Base-by-base conservation (phyloP, 225 moss, liverwort and hornwort genomes). In the Straminergon stramineum region DNA sequence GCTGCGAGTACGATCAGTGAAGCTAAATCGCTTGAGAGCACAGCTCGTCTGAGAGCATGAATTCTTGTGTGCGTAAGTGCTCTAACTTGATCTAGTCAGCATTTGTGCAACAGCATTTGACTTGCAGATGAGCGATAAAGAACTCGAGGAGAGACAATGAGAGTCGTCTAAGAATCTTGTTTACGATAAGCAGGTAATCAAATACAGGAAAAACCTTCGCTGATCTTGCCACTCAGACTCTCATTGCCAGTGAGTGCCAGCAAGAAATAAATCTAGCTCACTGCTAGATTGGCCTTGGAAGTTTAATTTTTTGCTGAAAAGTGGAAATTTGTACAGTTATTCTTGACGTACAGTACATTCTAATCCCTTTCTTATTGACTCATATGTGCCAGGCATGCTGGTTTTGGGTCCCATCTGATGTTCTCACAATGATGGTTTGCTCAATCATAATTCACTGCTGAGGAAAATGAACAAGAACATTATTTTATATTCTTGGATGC, bases 361-460 rank as follows among this genome's bases (percentile, higher is more conserved):
- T 48, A 39, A 88, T 71, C 85, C 48, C 64, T 31, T 85, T 81
- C 75, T 84, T 68, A 61, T 75, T 71, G 51, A 71, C 79, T 89
- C 53, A 51, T 71, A 39, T 89, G 74, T 87, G 91, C 85, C 90
- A 85, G 88, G 76, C 85, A 68, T 58, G 84, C 84, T 84, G 79
- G 62, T 84, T 84, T 84, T 52, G 87, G 66, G 90, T 87, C 89
- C 90, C 87, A 89, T 91, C 92, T 79, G 35, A 85, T 45, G 92
- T 77, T 85, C 85, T 34, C 69, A 69, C 48, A 86, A 89, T 92
- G 92, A 92, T 92, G 86, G 84, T 58, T 84, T 75, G 75, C 84
- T 87, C 90, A 87, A 90, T 90, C 92, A 92, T 87, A 89, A 84
- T 74, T 89, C 90, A 84, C 90, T 89, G 75, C 52, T 89, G 80